Evolutionary conservation across 805 yeast genomes (phyloP), one percentile per base, ranked within the genome.

Genomic region (Spathaspora arborariae): DNA sequence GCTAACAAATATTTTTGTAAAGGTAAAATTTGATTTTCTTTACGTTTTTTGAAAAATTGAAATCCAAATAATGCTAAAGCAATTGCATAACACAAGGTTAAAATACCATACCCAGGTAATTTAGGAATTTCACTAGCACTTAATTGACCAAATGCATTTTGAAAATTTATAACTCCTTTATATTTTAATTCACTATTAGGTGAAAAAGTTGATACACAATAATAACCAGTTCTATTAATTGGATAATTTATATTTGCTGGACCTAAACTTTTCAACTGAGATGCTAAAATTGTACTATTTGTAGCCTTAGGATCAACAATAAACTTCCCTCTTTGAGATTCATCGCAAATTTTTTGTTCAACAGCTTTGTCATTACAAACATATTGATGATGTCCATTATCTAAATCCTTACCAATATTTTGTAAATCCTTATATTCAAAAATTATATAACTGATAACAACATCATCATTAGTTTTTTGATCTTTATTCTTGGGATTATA

Each of bases 61-160:
- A 88, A 91, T 34, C 88, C 82, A 74, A 89, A 94, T 50, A 87
- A 73, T n/a, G 86, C 82, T 60, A 89, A 75, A 8, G 89, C 83
- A 36, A 88, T 85, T 5, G 86, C 88, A 61, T 94, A 94, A 37
- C 85, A 80, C 33, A 94, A 75, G 1, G 97, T 88, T 58, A 89
- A 74, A 13, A 87, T 78, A 1, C 96, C 97, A 63, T 89, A 94
- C 20, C 89, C 80, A 9, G 96, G 89, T 51, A 94, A 75, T 57
- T 91, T 88, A 22, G 98, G 96, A 55, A 88, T 85, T 63, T 94
- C 96, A 30, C 91, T 74, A 4, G 96, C 99, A 26, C 95, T 80
- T 47, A 94, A 72, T 49, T 88, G 79, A 47, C 99, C 99, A 65
- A 79, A 94, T 3, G 98, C 87, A 67, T 91, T 94, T 70, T 89